Percentiles rank a stretch among this genome's conserved stretches.
Evolutionary conservation across 176 grass and related monocot species (phyloP).

Genomic region (Aegilops tauschii): DNA sequence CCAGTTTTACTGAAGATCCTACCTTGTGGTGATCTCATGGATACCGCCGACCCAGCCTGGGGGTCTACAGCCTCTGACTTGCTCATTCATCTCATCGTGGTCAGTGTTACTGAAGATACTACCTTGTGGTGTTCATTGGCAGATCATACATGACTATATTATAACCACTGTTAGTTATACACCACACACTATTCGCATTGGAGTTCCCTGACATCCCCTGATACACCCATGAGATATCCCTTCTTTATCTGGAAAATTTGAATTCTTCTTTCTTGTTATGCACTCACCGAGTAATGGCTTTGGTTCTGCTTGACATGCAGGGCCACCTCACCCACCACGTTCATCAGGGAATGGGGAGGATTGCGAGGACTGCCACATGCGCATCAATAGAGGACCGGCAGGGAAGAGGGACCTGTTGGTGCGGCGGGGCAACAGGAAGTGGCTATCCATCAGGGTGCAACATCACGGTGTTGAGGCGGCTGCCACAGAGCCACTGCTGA

Average conservation of each 20-base stretch:
- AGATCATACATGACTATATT: too few relatives aligned
- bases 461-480: conserved; percentile 40
- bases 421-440: conserved; percentile 68
- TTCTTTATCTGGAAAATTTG: neutral
- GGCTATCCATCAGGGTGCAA: conserved; percentile 59
- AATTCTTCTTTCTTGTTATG: neutral
- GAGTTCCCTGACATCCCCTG: too few relatives aligned
- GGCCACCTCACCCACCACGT: neutral
- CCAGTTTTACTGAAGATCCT: too few relatives aligned
- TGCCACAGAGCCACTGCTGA: neutral
- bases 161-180: too few relatives aligned
- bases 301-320: neutral
- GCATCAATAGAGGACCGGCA: conserved; percentile 32
- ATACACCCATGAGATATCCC: neutral
- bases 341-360: conserved; percentile 46
- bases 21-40: too few relatives aligned
- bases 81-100: too few relatives aligned
- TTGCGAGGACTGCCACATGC: conserved; percentile 48
- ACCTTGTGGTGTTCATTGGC: too few relatives aligned
- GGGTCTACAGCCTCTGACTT: too few relatives aligned
- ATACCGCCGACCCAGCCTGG: too few relatives aligned
- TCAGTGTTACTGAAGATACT: too few relatives aligned
- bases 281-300: neutral
- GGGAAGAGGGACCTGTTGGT: conserved; percentile 52
- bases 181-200: too few relatives aligned